phyloP scores from a whole-genome alignment of 352 stramenopile species.

The Phytophthora aleatoria region DNA sequence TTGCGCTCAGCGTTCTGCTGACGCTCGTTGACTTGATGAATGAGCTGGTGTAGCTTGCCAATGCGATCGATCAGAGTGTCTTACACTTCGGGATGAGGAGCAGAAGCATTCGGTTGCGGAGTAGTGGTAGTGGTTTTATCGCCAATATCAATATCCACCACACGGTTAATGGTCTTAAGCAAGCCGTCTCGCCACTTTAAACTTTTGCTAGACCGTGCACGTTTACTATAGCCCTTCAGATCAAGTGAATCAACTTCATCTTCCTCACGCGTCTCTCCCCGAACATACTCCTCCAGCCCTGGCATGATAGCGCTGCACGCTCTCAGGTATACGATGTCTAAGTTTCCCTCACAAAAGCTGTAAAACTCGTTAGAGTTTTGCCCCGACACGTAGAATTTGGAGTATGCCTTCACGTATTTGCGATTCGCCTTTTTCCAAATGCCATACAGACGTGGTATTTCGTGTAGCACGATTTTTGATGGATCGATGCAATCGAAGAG shows the following conservation, averaged over 20 bases:
- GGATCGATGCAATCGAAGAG: too few species aligned
- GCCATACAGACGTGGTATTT: too few species aligned
- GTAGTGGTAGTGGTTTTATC: not conserved
- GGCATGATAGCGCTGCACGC: not conserved
- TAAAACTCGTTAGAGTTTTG: not conserved
- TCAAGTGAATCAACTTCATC: not conserved
- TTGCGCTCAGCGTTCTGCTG: too few species aligned
- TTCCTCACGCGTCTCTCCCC: not conserved
- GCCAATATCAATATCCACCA: not conserved
- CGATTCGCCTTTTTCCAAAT: too few species aligned
- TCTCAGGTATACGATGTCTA: not conserved
- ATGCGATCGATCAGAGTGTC: too few species aligned
- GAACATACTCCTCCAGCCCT: not conserved
- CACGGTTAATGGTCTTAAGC: not conserved
- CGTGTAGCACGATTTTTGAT: too few species aligned
- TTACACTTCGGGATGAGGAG: too few species aligned
- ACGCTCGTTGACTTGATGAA: too few species aligned
- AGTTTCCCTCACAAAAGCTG: not conserved
- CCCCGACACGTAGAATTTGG: too few species aligned
- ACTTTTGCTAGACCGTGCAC: not conserved
- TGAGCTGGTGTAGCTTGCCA: too few species aligned
- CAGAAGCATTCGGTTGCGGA: too few species aligned
- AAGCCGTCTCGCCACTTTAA: not conserved
- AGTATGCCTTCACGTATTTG: too few species aligned
- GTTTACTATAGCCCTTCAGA: not conserved